Base-by-base conservation (phyloP, 192 early-diverging fungal genomes). In the Rhizoclosmatium sp. region DNA sequence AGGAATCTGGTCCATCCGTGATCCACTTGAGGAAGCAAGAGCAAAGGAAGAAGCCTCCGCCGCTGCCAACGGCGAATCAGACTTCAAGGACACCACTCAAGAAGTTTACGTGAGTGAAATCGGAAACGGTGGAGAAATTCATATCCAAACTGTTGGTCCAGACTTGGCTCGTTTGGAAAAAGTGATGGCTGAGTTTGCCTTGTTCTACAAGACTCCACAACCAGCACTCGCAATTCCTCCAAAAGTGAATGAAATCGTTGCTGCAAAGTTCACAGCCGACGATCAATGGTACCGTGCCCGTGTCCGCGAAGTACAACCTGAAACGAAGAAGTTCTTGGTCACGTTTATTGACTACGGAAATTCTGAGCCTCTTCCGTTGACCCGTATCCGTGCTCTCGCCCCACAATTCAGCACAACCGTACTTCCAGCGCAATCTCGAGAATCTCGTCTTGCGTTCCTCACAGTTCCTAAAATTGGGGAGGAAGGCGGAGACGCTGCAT, bases 281-380 rank as follows among this genome's bases (percentile, higher is more conserved):
- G 88, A 95, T 68, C 85, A 91, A 78, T 97, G 96, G 89, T 96
- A 97, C 79, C 93, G 98, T 49, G 98, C 95, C 46, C 91, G 92
- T 73, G 88, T 99, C 19, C 84, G 87, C 48, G 89, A 89, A 66
- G 83, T 88, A 16, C 81, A 92, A 47, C 76, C 89, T 1, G 92
- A 89, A 12, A 75, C 79, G 19, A 89, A 90, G 80, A 78, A 83
- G n/a, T 92, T 87, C 66, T 86, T 93, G 48, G 93, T 99, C 2
- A 73, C 90, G 4, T 99, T 97, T 82, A 83, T 98, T 59, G 98
- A 99, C 86, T 98, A 95, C 86, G 98, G 98, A 61, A 99, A 99
- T 85, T 89, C 92, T 2, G 97, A 99, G 79, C 85, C 88, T 2
- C 69, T 99, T 42, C 85, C 92, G 2, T 70, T 87, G 41, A 88